phyloP scores from a whole-genome alignment of 805 yeast genomes.

The Candida railenensis region DNA sequence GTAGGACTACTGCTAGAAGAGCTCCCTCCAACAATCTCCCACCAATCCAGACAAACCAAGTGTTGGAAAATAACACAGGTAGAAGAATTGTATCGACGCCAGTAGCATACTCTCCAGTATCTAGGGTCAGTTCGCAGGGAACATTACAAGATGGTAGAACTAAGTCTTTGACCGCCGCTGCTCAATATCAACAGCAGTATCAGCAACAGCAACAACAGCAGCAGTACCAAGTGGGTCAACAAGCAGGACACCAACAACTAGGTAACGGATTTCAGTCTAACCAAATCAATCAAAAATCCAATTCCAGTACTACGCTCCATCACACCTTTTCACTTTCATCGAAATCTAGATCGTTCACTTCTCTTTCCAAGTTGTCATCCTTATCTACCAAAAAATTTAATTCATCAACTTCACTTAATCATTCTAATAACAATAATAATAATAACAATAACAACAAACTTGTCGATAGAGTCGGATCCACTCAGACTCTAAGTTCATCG shows the following conservation, averaged over 20 bases:
- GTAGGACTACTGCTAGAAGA: conserved; percentile 10
- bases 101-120: conserved; percentile 1
- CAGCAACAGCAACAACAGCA: conserved; percentile 3
- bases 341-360: conserved; percentile 40
- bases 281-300: conserved; percentile 1
- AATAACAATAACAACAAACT: not conserved
- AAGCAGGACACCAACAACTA: conserved; percentile 10
- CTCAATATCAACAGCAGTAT: conserved; percentile 7
- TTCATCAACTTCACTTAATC: conserved; percentile 31
- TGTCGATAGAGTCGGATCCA: conserved; percentile 29
- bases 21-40: conserved; percentile 17
- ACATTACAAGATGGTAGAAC: conserved; percentile 13
- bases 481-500: conserved; percentile 28
- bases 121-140: conserved; percentile 2
- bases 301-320: conserved; percentile 15
- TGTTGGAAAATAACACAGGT: conserved; percentile 6
- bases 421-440: conserved; percentile 9
- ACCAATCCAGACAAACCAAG: conserved; percentile 16
- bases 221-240: conserved; percentile 2
- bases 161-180: conserved; percentile 20
- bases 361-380: conserved; percentile 40
- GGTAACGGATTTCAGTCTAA: conserved; percentile 15
- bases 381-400: conserved; percentile 40
- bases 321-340: conserved; percentile 39
- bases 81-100: conserved; percentile 35